A percentile compares a stretch with the other conserved stretches of the same genome.
phyloP scores from a whole-genome alignment of 2,329 filamentous ascomycete genomes.

The Podosphaera leucotricha region DNA sequence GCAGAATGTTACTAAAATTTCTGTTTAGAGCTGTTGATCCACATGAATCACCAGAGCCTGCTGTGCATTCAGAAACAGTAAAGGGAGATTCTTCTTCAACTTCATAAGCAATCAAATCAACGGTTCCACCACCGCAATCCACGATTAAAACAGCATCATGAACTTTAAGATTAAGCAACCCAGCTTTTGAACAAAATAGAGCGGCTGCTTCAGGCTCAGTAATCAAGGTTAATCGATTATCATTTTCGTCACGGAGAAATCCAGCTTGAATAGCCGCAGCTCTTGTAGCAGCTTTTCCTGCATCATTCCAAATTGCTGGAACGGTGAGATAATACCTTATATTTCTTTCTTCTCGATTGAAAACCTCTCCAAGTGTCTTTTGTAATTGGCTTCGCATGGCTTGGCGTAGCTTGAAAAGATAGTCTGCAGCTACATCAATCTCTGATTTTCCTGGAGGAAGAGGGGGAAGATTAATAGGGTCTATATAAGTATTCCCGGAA shows the following conservation, averaged over 20 bases:
- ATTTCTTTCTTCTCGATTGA: conserved; percentile 92
- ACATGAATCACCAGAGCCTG: conserved; percentile 89
- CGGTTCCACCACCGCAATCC: conserved; percentile 92
- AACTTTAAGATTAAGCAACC: conserved; percentile 87
- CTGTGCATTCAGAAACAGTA: conserved; percentile 89
- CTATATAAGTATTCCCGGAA: conserved; percentile 96
- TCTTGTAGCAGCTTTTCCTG: conserved; percentile 87
- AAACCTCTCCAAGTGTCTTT: conserved; percentile 91
- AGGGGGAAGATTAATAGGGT: conserved; percentile 93
- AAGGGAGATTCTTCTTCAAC: conserved; percentile 96
- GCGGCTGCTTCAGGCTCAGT: conserved; percentile 94
- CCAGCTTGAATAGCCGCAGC: conserved; percentile 92
- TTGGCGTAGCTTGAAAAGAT: conserved; percentile 92
- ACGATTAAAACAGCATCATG: conserved; percentile 96
- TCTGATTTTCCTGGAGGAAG: conserved; percentile 95
- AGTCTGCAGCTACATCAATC: conserved; percentile 97
- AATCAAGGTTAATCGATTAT: conserved; percentile 82
- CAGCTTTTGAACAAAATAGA: conserved; percentile 94
- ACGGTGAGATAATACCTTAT: conserved; percentile 96
- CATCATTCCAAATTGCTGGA: conserved; percentile 98
- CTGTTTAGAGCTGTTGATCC: conserved; percentile 95
- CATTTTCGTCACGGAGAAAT: conserved; percentile 90
- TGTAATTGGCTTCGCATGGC: conserved; percentile 90
- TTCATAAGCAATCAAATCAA: conserved; percentile 97
- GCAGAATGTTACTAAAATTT: conserved; percentile 94